Evolutionary conservation across 148 eudicot genomes (phyloP), one percentile per base, ranked within the genome.

Genomic region (Rhododendron mucronatum): DNA sequence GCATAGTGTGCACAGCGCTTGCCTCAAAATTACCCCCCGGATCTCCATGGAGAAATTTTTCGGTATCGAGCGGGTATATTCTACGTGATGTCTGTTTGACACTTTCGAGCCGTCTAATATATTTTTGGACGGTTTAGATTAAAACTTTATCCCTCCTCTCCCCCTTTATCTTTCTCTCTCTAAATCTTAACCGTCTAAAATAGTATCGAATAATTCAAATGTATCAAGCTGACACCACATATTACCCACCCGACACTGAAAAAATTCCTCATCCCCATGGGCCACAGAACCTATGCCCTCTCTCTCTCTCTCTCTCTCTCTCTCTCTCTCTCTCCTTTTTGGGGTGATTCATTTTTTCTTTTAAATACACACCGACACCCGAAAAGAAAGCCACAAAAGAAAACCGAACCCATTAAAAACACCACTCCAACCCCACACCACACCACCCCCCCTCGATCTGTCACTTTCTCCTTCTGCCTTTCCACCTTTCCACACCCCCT

Each of bases 91-190:
- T 41, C 7, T 0, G 7, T 0, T 41, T 41, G 1, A 5, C 7
- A 41, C 7, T 41, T 0, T 5, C 7, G 0, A 41, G 7, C 45
- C 0, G 1, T 41, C 0, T 0, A 1, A 41, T 41, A 0, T 0
- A 41, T 1, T 6, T 5, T 41, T 41, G 8, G 0, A 41, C 0
- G 0, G 7, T 0, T 41, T 0, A 41, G 1, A 41, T 41, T 41
- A 41, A 41, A 41, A 41, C 7, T 7, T 41, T 41, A 0, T 14
- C 15, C 53, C 53, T 10, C 53, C 3, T 50, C 15, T 50, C 3
- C 2, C 15, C 12, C 53, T 50, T 41, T 41, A 0, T 41, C 5
- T 41, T 6, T 41, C 1, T 41, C 7, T 41, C 45, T 41, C 7
- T 7, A 6, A 41, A 41, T 41, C 45, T 7, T 0, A 41, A 0